Base-by-base conservation (phyloP, 225 moss, liverwort and hornwort genomes). In the Pleurozium schreberi region DNA sequence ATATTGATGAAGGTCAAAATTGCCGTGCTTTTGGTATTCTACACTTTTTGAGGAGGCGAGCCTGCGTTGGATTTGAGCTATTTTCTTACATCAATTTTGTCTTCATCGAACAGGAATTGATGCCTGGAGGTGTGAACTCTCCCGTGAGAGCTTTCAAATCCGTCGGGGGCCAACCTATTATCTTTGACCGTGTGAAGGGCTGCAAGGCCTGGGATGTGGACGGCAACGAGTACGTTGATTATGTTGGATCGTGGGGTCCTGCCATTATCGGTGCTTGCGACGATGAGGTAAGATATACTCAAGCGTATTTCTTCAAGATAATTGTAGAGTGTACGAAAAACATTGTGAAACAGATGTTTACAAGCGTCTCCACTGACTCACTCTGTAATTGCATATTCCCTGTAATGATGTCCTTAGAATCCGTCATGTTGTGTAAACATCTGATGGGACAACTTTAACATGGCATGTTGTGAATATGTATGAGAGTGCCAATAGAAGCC, bases 101-200 rank as follows among this genome's bases (percentile, higher is more conserved):
- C 22, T 76, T 62, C 40, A 61, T 47, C 53, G 62, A 61, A 88
- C 94, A 98, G 98, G 96, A 99, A 26, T 89, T 99, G 86, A 96
- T 99, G 97, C 98, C 97, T 30, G 98, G 98, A 91, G 98, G 97
- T 85, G 98, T 99, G 61, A 99, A 96, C 85, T 99, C 98, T 43
- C 98, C 98, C 22, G 98, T 99, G 87, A 95, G 98, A 87, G 97
- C 98, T 14, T 99, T 99, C 88, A 99, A 92, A 92, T 99, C 98
- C 79, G 98, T 99, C 17, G 98, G 98, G 10, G 97, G 98, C 2
- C 97, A 96, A 68, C 98, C 98, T 27, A 99, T 99, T 91, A 91
- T 99, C 17, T 96, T 99, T 63, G 98, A 99, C 88, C 93, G 96
- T 57, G 98, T 99, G 66, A 99, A 99, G 90, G 98, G 98, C 73